Evolutionary conservation across 257 asterid species (phyloP).

Genomic region (Solanum sitiens): DNA sequence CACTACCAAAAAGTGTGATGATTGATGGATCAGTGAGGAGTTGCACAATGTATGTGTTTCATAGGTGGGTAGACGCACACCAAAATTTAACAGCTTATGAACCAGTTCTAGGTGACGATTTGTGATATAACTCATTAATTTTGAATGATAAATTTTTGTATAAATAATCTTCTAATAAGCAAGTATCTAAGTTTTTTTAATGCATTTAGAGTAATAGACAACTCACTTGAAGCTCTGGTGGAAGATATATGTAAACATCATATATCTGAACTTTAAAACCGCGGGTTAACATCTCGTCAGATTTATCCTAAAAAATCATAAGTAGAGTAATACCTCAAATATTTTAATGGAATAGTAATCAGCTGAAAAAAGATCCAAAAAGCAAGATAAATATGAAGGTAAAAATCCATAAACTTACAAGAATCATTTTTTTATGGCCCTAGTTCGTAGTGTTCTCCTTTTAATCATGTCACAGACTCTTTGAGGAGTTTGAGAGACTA

Average conservation of each 20-base stretch:
- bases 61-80: background rate
- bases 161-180: background rate
- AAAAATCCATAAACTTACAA: slow-evolving; percentile 36
- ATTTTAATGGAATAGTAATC: background rate
- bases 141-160: background rate
- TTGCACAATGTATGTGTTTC: background rate
- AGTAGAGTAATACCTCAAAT: background rate
- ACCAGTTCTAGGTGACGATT: background rate
- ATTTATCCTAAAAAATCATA: slow-evolving; percentile 55
- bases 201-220: background rate
- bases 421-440: slow-evolving; percentile 70
- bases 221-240: slow-evolving; percentile 89
- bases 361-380: background rate
- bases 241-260: slow-evolving; percentile 96
- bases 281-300: slow-evolving; percentile 97
- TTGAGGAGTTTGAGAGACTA: slow-evolving; percentile 97
- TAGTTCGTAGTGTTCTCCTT: slow-evolving; percentile 78
- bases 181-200: background rate
- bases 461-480: slow-evolving; percentile 96
- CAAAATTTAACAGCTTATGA: background rate
- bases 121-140: background rate
- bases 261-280: slow-evolving; percentile 97
- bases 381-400: background rate
- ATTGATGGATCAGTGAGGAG: background rate
- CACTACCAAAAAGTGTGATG: background rate